Percentiles rank a stretch among this genome's conserved stretches.
Evolutionary conservation across 2,329 filamentous ascomycete species (phyloP).

Genomic region (Thielaviopsis punctulata): DNA sequence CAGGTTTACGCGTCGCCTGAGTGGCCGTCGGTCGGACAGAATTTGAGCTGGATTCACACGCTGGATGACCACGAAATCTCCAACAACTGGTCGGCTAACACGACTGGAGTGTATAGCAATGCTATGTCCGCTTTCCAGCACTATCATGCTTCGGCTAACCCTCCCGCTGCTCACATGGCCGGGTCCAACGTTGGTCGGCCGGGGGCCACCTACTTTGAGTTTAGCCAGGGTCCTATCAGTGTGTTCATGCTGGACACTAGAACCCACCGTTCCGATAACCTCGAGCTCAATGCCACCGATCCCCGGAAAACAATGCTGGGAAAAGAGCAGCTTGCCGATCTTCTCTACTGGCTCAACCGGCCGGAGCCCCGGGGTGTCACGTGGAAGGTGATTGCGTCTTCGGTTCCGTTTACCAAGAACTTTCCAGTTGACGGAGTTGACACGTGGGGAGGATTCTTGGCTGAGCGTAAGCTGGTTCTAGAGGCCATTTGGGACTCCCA

Average conservation of each 20-base stretch:
- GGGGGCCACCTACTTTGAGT: constrained; percentile 71
- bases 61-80: constrained; percentile 92
- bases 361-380: constrained; percentile 61
- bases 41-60: constrained; percentile 94
- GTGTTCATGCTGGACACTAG: constrained; percentile 94
- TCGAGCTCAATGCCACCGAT: constrained; percentile 36
- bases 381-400: constrained; percentile 87
- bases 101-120: constrained; percentile 59
- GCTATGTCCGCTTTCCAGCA: constrained; percentile 73
- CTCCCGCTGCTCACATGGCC: constrained; percentile 44
- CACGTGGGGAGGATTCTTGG: constrained; percentile 85
- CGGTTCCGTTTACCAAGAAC: constrained; percentile 93
- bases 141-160: constrained; percentile 76
- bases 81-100: constrained; percentile 81
- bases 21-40: constrained; percentile 57
- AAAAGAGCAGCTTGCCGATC: constrained; percentile 55
- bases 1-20: constrained; percentile 93
- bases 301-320: constrained; percentile 76
- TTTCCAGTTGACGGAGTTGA: constrained; percentile 80
- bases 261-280: constrained; percentile 59
- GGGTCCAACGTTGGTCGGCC: constrained; percentile 22
- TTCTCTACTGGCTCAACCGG: constrained; percentile 57
- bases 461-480: constrained; percentile 61
- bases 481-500: constrained; percentile 86
- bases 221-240: constrained; percentile 73